phyloP scores from a whole-genome alignment of 2,329 filamentous ascomycete genomes.

The Aspergillus vadensis region DNA sequence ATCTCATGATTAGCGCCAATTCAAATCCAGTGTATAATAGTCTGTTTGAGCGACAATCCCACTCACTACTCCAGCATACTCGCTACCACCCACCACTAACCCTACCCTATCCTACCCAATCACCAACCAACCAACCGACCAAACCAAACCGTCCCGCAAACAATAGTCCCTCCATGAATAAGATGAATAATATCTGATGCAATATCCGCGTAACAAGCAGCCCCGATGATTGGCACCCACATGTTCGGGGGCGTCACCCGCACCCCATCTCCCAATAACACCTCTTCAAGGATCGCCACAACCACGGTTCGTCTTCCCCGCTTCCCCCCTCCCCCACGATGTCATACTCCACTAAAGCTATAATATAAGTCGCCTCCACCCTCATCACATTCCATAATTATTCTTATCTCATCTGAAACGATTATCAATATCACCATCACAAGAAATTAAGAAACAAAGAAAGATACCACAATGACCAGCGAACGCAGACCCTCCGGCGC shows the following conservation, averaged over 20 bases:
- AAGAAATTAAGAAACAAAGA: neutral
- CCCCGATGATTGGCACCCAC: neutral
- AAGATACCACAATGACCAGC: neutral
- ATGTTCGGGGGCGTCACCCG: neutral
- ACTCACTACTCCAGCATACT: no score
- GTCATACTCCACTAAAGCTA: neutral
- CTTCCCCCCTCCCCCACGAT: neutral
- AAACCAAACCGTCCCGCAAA: neutral
- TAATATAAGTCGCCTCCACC: neutral
- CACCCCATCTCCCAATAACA: neutral
- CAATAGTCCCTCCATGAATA: no score
- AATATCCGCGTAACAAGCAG: neutral
- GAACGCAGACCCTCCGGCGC: neutral
- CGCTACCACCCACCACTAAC: neutral
- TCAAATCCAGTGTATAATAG: no score
- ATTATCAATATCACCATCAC: neutral
- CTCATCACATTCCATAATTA: neutral
- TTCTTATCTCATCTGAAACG: neutral
- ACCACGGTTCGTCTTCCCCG: neutral
- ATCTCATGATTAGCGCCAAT: no score
- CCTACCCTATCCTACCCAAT: neutral
- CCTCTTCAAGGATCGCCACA: neutral
- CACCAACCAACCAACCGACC: neutral
- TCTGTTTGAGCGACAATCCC: no score
- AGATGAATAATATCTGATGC: neutral